phyloP scores from a whole-genome alignment of 441 rosid genomes.

The Populus hybrid region DNA sequence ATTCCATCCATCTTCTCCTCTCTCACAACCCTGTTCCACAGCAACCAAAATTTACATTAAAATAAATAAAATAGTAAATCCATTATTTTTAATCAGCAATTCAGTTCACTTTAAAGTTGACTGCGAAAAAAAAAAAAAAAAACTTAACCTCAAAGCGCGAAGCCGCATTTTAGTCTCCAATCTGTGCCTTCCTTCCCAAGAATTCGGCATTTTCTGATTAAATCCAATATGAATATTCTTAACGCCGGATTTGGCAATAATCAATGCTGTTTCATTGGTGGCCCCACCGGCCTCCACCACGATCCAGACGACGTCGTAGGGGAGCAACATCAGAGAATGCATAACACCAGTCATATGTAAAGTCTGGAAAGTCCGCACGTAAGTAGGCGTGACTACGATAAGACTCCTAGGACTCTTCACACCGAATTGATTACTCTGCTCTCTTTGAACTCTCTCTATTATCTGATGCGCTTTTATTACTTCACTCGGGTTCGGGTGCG shows the following conservation, averaged over 20 bases:
- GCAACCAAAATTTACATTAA: slow-evolving; percentile 14
- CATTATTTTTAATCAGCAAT: not conserved
- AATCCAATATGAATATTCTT: slow-evolving; percentile 66
- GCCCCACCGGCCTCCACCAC: slow-evolving; percentile 91
- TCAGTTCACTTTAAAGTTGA: not conserved
- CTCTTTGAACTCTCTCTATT: slow-evolving; percentile 81
- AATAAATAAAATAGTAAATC: not conserved
- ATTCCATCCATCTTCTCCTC: slow-evolving; percentile 88
- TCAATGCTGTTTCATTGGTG: slow-evolving; percentile 72
- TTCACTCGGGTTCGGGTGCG: slow-evolving; percentile 88
- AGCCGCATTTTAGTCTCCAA: slow-evolving; percentile 87
- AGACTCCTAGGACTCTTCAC: slow-evolving; percentile 59
- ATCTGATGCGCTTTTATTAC: slow-evolving; percentile 93
- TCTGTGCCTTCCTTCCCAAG: slow-evolving; percentile 73
- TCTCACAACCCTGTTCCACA: slow-evolving; percentile 59
- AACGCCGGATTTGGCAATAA: slow-evolving; percentile 63
- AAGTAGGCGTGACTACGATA: slow-evolving; percentile 90
- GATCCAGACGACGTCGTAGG: slow-evolving; percentile 89
- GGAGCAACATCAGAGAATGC: slow-evolving; percentile 88
- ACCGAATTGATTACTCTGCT: slow-evolving; percentile 80
- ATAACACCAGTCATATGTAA: slow-evolving; percentile 90
- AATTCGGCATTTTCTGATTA: slow-evolving; percentile 58
- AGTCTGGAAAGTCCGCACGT: slow-evolving; percentile 88
- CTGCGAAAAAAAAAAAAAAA: not conserved
- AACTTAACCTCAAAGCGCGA: slow-evolving; percentile 60